Base-by-base conservation (phyloP, 371 early-diverging fungal species). In the Synchytrium microbalum region DNA sequence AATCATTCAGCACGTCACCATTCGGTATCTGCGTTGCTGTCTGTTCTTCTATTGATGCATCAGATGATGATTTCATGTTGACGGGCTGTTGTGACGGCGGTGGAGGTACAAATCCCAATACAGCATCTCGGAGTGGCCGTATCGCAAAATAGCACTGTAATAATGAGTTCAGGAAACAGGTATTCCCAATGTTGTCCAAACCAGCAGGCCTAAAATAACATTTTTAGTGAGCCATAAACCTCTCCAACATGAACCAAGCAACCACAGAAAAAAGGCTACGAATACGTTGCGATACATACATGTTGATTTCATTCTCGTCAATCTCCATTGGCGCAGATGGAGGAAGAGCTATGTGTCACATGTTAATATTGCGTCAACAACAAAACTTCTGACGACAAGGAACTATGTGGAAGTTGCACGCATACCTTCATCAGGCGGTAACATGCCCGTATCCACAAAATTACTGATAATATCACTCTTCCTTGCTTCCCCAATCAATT, bases 141-240 rank as follows among this genome's bases (percentile, higher is more conserved):
- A 93, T 67, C 0, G 91, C 88, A 65, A 83, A 88, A 51, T 90
- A 84, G 59, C 90, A 88, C 82, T 93, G 86, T 13, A 79, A 58
- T 13, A 71, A 67, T 2, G 75, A 69, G 57, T 77, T 77, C 26
- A 77, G 64, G 57, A 74, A 77, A 63, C 77, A 77, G 56, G 73
- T 75, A 56, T 73, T 75, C 16, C 75, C 74, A 58, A 77, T 67
- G 51, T 77, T 77, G n/a, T 71, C 56, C 24, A 77, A 53, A 19
- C 77, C 77, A 23, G 64, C 63, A 1, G 77, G 77, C 27, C 72
- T 75, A 30, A 25, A 13, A 29, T 10, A 57, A n/a, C 8, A 52
- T 28, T 29, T 46, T 19, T 29, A 64, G 29, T 52, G 26, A 67
- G 46, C n/a, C n/a, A n/a, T n/a, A n/a, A n/a, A n/a, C n/a, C n/a